These are phyloP conservation scores for Sesbania bispinosa DNA, from an alignment of 306 rosid species.

Conservation along the genomic window DNA sequence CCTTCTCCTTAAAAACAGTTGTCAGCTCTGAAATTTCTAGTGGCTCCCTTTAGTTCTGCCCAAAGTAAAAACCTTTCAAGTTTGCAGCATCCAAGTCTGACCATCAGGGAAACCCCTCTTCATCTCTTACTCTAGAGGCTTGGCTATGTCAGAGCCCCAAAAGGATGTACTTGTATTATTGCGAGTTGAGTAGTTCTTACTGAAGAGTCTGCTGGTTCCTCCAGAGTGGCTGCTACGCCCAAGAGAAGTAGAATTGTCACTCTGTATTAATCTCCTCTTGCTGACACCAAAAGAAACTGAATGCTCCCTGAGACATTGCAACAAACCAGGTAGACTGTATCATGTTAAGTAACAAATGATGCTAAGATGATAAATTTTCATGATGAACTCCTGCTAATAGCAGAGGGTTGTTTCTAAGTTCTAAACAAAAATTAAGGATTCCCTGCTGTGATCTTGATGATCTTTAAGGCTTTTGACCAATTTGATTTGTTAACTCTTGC, in stretches of 20 bases:
- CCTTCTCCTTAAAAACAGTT: slow-evolving; percentile 79
- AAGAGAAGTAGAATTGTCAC: slow-evolving; percentile 32
- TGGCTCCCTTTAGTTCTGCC: slow-evolving; percentile 66
- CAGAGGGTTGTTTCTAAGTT: background rate
- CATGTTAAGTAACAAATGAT: no score
- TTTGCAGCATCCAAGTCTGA: slow-evolving; percentile 56
- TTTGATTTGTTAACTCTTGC: background rate
- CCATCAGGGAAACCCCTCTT: slow-evolving; percentile 64
- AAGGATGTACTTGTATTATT: slow-evolving; percentile 47
- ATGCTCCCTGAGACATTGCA: slow-evolving; percentile 24
- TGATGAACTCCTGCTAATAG: background rate
- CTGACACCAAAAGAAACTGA: slow-evolving; percentile 12
- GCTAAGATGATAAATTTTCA: background rate
- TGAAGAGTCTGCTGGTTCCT: slow-evolving; percentile 34
- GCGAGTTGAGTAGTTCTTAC: slow-evolving; percentile 49
- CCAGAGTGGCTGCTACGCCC: slow-evolving; percentile 42
- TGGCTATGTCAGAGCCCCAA: slow-evolving; percentile 56
- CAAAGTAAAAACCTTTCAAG: slow-evolving; percentile 56
- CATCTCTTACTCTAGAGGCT: slow-evolving; percentile 49
- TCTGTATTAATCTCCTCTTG: slow-evolving; percentile 9
- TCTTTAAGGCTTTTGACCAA: no score
- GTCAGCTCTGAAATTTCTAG: slow-evolving; percentile 62
- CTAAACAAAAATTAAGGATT: background rate
- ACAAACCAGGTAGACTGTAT: slow-evolving; percentile 10
- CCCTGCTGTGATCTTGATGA: background rate